Percentiles rank a stretch among this genome's conserved stretches.
Evolutionary conservation across 768 basidiomycete species (phyloP).

Genomic region (Paxillus ammoniavirescens): DNA sequence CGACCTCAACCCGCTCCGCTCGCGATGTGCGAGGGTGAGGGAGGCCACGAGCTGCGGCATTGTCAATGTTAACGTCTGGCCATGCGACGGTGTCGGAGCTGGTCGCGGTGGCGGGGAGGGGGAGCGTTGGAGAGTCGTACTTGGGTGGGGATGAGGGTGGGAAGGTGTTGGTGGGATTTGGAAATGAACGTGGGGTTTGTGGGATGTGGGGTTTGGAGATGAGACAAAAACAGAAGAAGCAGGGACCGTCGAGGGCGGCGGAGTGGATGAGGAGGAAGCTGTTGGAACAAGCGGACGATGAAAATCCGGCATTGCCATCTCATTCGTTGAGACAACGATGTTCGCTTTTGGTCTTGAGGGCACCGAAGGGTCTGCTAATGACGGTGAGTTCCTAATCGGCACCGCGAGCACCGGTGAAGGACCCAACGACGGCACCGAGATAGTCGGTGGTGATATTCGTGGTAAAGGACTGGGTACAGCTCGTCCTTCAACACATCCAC

Average conservation of each 20-base stretch:
- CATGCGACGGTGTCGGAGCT: conserved; percentile 5
- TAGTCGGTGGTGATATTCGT: conserved; percentile 21
- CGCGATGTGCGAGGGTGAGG: conserved; percentile 25
- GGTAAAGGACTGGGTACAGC: conserved; percentile 16
- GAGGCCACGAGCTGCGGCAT: conserved; percentile 33
- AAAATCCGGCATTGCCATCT: not conserved
- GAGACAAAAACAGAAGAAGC: conserved; percentile 4
- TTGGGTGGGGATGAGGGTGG: conserved; percentile 3
- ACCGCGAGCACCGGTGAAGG: conserved; percentile 4
- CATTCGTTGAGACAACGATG: not conserved
- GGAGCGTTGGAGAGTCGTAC: conserved; percentile 18
- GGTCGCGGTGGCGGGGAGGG: conserved; percentile 21
- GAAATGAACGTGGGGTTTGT: conserved; percentile 25
- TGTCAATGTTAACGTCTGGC: conserved; percentile 21
- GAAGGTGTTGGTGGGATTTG: conserved; percentile 7
- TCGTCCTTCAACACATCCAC: conserved; percentile 30
- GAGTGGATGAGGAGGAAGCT: not conserved
- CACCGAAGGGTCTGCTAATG: not conserved
- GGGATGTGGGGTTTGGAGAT: not conserved
- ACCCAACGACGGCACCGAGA: conserved; percentile 21
- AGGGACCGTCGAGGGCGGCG: conserved; percentile 5
- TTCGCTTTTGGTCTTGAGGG: not conserved
- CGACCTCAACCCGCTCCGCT: conserved; percentile 15
- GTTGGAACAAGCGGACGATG: not conserved
- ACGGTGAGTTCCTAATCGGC: conserved; percentile 8